Base-by-base conservation (phyloP, 805 yeast genomes). In the Candida ovalis region DNA sequence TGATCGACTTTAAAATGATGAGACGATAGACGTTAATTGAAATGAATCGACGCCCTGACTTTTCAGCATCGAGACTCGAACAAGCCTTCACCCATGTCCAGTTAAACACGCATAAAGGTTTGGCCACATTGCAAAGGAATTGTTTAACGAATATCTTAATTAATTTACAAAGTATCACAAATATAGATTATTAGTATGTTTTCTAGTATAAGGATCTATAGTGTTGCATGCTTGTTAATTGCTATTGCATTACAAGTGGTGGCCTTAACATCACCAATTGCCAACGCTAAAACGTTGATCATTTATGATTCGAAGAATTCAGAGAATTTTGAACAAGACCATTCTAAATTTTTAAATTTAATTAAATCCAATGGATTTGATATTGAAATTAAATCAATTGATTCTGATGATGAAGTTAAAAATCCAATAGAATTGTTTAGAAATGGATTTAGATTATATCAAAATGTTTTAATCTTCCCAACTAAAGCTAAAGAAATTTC, bases 391-490 rank as follows among this genome's bases (percentile, higher is more conserved):
- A 58, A 52, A 25, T 61, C 64, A 21, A 61, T 58, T 24, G 32
- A 22, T 39, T 15, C 40, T 13, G 46, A 50, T 9, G 47, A 51
- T 0, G 47, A 47, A 17, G 46, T 45, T 4, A 44, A 48, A 33
- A 18, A 30, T 4, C 50, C 55, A 3, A 41, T 58, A 12, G 49
- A 59, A 24, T 61, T 81, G 46, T 61, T 71, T 50, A 61, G 60
- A 37, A 73, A 70, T 44, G 82, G 77, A 36, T 68, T 63, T 28
- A 73, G 75, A 51, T 43, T 63, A 12, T 83, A 73, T 57, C 82
- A 82, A 54, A 81, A 82, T 56, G 53, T 86, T 46, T 60, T 87
- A 24, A 49, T 86, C 18, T 72, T 84, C 42, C 90, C 92, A 15
- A 68, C 79, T 5, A 75, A 79, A 51, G 69, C 76, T 39, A 81